Base-by-base conservation (phyloP, 768 basidiomycete species). In the Cystofilobasidium capitatum region DNA sequence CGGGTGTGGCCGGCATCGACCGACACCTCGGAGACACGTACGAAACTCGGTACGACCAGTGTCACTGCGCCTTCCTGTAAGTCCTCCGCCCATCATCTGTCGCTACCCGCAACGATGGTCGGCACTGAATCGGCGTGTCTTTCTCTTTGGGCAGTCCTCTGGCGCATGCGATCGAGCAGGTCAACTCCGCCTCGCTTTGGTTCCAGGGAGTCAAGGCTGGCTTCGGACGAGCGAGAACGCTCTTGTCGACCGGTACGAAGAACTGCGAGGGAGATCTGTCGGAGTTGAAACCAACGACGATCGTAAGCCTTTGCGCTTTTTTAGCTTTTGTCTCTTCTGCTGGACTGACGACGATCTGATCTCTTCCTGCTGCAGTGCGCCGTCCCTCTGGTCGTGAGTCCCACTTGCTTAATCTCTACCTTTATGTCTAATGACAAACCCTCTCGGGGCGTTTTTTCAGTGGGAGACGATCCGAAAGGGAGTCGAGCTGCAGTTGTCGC, bases 381-480 rank as follows among this genome's bases (percentile, higher is more conserved):
- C 14, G 66, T 67, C 26, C 66, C 66, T 49, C 58, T 58, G n/a
- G 66, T 68, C 40, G 64, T 65, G 35, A 57, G 64, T 65, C 36
- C n/a, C n/a, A n/a, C n/a, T n/a, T n/a, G n/a, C n/a, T n/a, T n/a
- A n/a, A n/a, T n/a, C n/a, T n/a, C n/a, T n/a, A n/a, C n/a, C n/a
- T n/a, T n/a, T n/a, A n/a, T n/a, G n/a, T n/a, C n/a, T n/a, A n/a
- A n/a, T 42, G 26, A 12, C 12, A 44, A 12, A 22, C 13, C 12
- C 42, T 44, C 42, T 44, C 13, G 14, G 20, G 36, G 17, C 37
- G 12, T 4, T 58, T 26, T 20, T 20, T 62, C n/a, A 33, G 0
- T 99, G 91, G 91, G 94, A 99, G 78, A 86, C 85, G 64, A 97
- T 97, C 71, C 86, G 93, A 67, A 99, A 99, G 80, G 92, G 92